Conservation (phyloP, 1,139 yeast species). For the Candida anutae region DNA sequence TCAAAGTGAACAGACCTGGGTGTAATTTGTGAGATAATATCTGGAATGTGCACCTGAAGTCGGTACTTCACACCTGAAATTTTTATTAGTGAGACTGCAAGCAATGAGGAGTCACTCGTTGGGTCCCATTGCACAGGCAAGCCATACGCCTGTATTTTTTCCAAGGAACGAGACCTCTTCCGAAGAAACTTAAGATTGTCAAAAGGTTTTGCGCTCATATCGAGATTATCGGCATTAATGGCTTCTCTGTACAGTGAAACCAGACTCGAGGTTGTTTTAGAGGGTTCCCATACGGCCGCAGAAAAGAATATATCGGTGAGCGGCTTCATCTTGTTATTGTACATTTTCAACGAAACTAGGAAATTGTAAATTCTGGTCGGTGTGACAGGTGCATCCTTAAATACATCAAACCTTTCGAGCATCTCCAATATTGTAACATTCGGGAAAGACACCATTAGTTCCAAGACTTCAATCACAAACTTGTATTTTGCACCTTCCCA, state of each 20-base stretch:
- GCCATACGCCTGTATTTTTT: constrained; percentile 23
- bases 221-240: constrained; percentile 1
- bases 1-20: constrained; percentile 20
- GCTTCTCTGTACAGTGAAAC: background rate
- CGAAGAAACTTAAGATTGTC: constrained; percentile 27
- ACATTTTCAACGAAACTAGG: constrained; percentile 19
- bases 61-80: constrained; percentile 22
- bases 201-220: background rate
- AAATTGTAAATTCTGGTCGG: constrained; percentile 11
- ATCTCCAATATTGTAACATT: constrained; percentile 15
- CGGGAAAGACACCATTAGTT: constrained; percentile 27
- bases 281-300: constrained; percentile 13
- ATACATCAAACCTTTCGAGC: constrained; percentile 11
- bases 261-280: constrained; percentile 1
- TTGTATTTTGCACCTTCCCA: constrained; percentile 25
- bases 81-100: constrained; percentile 29
- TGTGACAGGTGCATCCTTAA: constrained; percentile 7
- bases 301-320: constrained; percentile 26
- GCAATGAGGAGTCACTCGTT: constrained; percentile 1
- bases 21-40: constrained; percentile 23
- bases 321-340: constrained; percentile 13
- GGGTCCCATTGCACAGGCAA: constrained; percentile 10
- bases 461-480: constrained; percentile 21
- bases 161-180: constrained; percentile 13
- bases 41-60: constrained; percentile 41